phyloP scores from a whole-genome alignment of 2,329 filamentous ascomycete species.

The Ophiognomonia clavigignenti-juglandacearum region DNA sequence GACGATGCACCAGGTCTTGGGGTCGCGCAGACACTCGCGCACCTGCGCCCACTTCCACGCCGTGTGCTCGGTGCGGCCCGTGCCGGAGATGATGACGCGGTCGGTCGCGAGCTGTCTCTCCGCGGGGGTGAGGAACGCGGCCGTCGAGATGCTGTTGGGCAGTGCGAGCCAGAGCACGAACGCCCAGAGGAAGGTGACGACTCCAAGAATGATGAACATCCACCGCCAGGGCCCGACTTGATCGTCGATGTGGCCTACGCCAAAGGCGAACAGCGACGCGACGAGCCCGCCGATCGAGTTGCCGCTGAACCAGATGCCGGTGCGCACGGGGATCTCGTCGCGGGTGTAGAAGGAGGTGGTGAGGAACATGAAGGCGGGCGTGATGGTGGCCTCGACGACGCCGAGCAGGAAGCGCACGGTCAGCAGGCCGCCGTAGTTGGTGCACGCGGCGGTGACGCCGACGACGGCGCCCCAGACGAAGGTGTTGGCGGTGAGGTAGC shows the following conservation, averaged over 20 bases:
- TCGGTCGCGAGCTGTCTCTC: conserved; percentile 45
- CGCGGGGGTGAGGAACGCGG: conserved; percentile 50
- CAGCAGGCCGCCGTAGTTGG: conserved; percentile 44
- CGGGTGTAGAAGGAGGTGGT: conserved; percentile 53
- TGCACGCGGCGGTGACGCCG: conserved; percentile 38
- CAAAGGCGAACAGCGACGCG: conserved; percentile 49
- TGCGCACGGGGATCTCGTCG: conserved; percentile 49
- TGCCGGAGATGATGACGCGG: conserved; percentile 44
- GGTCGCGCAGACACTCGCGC: conserved; percentile 49
- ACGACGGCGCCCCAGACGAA: conserved; percentile 47
- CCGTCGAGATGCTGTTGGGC: conserved; percentile 49
- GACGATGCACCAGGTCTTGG: conserved; percentile 57
- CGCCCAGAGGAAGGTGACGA: conserved; percentile 45
- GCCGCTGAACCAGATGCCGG: conserved; percentile 52
- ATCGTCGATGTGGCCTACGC: conserved; percentile 46
- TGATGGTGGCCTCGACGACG: conserved; percentile 49
- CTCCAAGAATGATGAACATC: conserved; percentile 54
- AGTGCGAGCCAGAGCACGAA: conserved; percentile 43
- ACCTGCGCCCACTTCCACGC: conserved; percentile 47
- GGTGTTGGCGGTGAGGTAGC: conserved; percentile 42
- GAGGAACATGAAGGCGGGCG: conserved; percentile 51
- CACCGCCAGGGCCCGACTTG: conserved; percentile 47
- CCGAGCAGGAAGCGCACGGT: conserved; percentile 49
- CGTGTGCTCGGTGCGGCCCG: conserved; percentile 44
- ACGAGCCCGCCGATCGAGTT: conserved; percentile 44